A percentile compares a stretch with the other conserved stretches of the same genome.
These are phyloP conservation scores for Tetrapyrgos nigripes DNA, from an alignment of 1,284 basidiomycete genomes.

Conservation along the genomic window DNA sequence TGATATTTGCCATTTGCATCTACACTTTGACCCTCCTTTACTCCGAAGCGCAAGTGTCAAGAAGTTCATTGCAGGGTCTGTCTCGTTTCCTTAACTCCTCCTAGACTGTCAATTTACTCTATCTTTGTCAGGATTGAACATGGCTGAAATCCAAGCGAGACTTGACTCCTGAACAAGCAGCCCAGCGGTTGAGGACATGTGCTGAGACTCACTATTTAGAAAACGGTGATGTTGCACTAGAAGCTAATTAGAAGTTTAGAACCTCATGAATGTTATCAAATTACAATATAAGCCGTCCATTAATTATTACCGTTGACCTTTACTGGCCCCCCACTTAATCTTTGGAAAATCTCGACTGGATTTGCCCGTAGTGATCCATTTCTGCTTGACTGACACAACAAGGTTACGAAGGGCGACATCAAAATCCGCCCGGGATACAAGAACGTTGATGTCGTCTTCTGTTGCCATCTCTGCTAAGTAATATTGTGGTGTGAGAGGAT, in stretches of 20 bases:
- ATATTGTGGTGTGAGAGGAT: slow-evolving; percentile 89
- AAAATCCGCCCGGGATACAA: slow-evolving; percentile 82
- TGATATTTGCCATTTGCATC: slow-evolving; percentile 82
- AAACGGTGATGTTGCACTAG: too few species aligned
- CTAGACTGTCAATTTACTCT: slow-evolving; percentile 1
- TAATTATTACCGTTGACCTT: too few species aligned
- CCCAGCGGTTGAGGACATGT: slow-evolving; percentile 58
- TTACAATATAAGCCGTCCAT: too few species aligned
- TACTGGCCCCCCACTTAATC: too few species aligned
- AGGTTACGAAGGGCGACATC: slow-evolving; percentile 76
- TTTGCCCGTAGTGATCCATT: slow-evolving; percentile 85
- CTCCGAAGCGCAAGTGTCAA: slow-evolving; percentile 83
- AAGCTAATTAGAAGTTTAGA: too few species aligned
- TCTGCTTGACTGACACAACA: slow-evolving; percentile 86
- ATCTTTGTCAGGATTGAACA: slow-evolving; percentile 82
- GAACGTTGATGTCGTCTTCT: slow-evolving; percentile 76
- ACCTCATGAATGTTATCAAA: too few species aligned
- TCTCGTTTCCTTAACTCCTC: slow-evolving; percentile 2
- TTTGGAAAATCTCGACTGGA: slow-evolving; percentile 76
- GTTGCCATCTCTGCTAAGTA: slow-evolving; percentile 89
- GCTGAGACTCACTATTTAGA: slow-evolving; percentile 45
- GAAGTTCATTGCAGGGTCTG: slow-evolving; percentile 93
- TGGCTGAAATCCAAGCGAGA: slow-evolving; percentile 94
- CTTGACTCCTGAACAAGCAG: slow-evolving; percentile 91
- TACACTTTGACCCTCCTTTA: slow-evolving; percentile 91